phyloP scores from a whole-genome alignment of 805 yeast species.

The Pichia cabralensis region DNA sequence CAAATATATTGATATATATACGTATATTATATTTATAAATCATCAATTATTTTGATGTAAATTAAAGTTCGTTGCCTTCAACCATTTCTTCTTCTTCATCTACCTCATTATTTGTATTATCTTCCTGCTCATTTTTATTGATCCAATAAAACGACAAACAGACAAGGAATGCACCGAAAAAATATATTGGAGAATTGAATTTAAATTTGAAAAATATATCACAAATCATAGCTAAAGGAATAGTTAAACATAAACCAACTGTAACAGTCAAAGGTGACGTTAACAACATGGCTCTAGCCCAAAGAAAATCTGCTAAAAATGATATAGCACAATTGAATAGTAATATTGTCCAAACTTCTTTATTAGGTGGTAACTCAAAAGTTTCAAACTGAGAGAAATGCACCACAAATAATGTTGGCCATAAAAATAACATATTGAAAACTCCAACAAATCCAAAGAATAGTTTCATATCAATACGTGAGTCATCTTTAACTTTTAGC shows the following conservation, averaged over 20 bases:
- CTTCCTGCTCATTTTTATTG: constrained; percentile 68
- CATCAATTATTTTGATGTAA: no score
- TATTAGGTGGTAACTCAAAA: constrained; percentile 58
- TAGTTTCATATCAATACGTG: constrained; percentile 69
- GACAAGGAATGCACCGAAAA: constrained; percentile 73
- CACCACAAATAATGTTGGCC: constrained; percentile 73
- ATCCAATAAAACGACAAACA: constrained; percentile 76
- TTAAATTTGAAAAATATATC: constrained; percentile 69
- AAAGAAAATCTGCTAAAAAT: constrained; percentile 80
- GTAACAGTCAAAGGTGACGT: constrained; percentile 95
- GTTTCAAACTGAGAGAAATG: constrained; percentile 56
- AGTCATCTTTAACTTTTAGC: constrained; percentile 60
- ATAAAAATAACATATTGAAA: constrained; percentile 58
- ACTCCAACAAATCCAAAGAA: constrained; percentile 95
- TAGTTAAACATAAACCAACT: constrained; percentile 86
- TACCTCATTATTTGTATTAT: constrained; percentile 15
- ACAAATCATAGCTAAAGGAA: constrained; percentile 90
- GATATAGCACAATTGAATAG: constrained; percentile 65
- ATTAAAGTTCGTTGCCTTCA: no score
- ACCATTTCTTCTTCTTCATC: not conserved
- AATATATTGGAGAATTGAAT: constrained; percentile 49
- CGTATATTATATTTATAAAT: no score
- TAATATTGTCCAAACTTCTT: constrained; percentile 43
- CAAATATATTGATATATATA: no score
- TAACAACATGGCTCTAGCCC: constrained; percentile 92